A percentile compares a stretch with the other conserved stretches of the same genome.
Conservation (phyloP, 768 basidiomycete genomes). For the Arthromyces matolae region DNA sequence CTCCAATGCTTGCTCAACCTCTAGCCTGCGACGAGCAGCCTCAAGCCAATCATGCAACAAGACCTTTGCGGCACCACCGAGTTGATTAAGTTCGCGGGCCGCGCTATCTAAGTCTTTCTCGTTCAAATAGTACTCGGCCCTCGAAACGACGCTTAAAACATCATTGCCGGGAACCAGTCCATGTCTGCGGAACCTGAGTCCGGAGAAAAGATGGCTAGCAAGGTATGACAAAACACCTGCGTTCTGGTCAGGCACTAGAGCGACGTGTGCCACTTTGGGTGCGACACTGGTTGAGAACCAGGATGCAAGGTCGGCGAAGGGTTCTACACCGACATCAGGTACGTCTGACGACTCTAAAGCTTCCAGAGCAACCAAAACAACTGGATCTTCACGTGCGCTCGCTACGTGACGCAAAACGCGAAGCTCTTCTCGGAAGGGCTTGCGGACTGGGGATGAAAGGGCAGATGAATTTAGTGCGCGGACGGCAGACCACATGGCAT, state of each 20-base stretch:
- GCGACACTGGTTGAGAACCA: conserved; percentile 87
- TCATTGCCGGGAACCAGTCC: conserved; percentile 81
- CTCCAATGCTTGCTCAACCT: conserved; percentile 90
- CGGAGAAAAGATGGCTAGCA: conserved; percentile 72
- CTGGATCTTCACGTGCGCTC: conserved; percentile 65
- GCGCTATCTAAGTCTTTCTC: conserved; percentile 93
- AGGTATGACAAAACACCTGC: conserved; percentile 87
- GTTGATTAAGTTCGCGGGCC: conserved; percentile 85
- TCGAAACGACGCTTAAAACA: conserved; percentile 79
- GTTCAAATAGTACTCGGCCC: conserved; percentile 85
- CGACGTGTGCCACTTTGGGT: conserved; percentile 82
- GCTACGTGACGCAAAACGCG: conserved; percentile 74
- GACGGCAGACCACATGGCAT: conserved; percentile 90
- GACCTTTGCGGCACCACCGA: conserved; percentile 75
- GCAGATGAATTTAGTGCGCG: conserved; percentile 71
- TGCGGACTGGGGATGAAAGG: conserved; percentile 61
- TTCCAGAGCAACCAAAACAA: conserved; percentile 63
- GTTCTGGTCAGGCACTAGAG: conserved; percentile 87
- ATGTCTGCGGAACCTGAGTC: conserved; percentile 74
- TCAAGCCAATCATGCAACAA: conserved; percentile 85
- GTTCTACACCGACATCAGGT: conserved; percentile 83
- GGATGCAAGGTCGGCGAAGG: conserved; percentile 82
- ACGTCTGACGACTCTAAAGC: conserved; percentile 65
- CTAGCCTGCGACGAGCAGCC: conserved; percentile 81
- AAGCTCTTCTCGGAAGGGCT: conserved; percentile 88